Base-by-base conservation (phyloP, 2,329 filamentous ascomycete species). In the Lojkania enalia region DNA sequence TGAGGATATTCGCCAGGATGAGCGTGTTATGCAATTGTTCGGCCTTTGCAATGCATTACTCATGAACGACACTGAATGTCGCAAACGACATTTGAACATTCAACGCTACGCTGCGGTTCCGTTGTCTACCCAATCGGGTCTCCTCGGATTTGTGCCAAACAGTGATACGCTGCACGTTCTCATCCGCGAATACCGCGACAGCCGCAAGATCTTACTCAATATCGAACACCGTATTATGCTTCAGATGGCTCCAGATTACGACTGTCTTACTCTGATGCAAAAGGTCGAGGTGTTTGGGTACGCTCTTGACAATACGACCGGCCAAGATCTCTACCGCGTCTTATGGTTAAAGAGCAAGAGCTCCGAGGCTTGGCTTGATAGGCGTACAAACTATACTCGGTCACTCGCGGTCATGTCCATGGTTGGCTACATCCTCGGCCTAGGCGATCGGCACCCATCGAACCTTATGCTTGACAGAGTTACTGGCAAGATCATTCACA, bases 161-260 rank as follows among this genome's bases (percentile, higher is more conserved):
- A 96, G 90, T 63, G 94, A 99, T 69, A 99, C 95, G 0, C 77
- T 99, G 13, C 95, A 99, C 67, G 88, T 96, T 14, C 81, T 99
- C 35, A 99, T 99, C 63, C 84, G 94, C 53, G 94, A 99, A 68
- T 99, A 99, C 67, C 88, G 94, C 51, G 95, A 99, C 70, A 95
- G 88, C 57, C 85, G 94, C 42, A 96, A 96, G 75, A 99, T 99
- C 54, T 76, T 99, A 29, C 85, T 99, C 56, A 99, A 99, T 65
- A 99, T 99, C 54, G 94, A 99, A 74, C 94, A 99, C 67, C 87
- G 95, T 32, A 99, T 99, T 69, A 99, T 99, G 94, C 77, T 99
- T 44, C 95, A 99, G 70, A 99, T 99, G 94, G 94, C 94, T 18
- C 95, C 94, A 0, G 94, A 99, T 67, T 99, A 97, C 64, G 94